Evolutionary conservation across 192 early-diverging fungal genomes (phyloP), one percentile per base, ranked within the genome.

Genomic region (Podila epicladia): DNA sequence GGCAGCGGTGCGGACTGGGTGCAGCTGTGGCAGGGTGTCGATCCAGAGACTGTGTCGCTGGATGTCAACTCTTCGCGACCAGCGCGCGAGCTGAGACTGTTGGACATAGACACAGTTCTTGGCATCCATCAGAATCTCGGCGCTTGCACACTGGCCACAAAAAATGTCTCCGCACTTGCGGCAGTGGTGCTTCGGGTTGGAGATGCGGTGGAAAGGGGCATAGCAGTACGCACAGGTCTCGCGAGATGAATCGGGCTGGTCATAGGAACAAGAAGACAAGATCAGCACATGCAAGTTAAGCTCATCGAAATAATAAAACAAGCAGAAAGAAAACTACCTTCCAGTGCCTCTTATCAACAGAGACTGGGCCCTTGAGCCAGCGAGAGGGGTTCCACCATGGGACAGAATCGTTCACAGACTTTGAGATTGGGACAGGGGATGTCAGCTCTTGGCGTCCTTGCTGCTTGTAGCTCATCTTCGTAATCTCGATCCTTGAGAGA

Each of bases 91-190:
- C 35, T 80, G 77, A 31, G 77, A 80, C 57, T 80, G 77, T 15
- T 80, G 77, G 0, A 80, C 77, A 65, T 73, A 80, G 32, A 80
- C 77, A 49, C 77, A 80, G 77, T 80, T 80, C 49, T 73, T 80
- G 55, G 77, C 77, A 37, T 80, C 77, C 77, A 80, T 80, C 37
- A 80, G 29, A 20, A 80, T 80, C 67, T 80, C 77, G 12, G 77
- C 77, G 55, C 71, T 80, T 0, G 77, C 77, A 29, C 77, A 80
- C 48, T 80, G 67, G 32, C 70, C 71, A 55, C 77, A 80, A 69
- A 80, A 80, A 2, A 80, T 41, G 26, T 80, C 77, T 5, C 77
- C 77, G 8, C 77, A 80, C 59, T 80, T 80, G 11, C 77, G 65
- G 28, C 77, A 80, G 49, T 80, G 77, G 58, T 80, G 77, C 5